Evolutionary conservation across 345 rosid genomes (phyloP).

Genomic region (Gossypium arboreum): DNA sequence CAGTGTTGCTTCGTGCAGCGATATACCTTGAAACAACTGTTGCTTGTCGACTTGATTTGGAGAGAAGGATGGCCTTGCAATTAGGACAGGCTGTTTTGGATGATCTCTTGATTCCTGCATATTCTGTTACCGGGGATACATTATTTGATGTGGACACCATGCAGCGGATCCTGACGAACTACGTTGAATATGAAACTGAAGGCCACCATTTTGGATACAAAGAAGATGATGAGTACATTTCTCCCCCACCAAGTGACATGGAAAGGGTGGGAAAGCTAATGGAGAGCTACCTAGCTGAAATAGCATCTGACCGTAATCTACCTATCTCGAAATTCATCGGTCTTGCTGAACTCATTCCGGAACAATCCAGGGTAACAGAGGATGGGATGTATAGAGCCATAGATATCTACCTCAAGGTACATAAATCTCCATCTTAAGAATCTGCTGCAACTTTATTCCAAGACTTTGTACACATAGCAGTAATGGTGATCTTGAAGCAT

Average conservation of each 20-base stretch:
- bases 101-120: slow-evolving; percentile 81
- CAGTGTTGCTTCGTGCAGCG: slow-evolving; percentile 81
- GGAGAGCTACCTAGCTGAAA: slow-evolving; percentile 87
- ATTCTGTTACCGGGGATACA: slow-evolving; percentile 68
- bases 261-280: slow-evolving; percentile 81
- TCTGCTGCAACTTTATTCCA: background rate
- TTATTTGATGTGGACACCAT: slow-evolving; percentile 79
- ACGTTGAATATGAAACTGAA: slow-evolving; percentile 54
- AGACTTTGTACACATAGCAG: background rate
- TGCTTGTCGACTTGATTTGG: slow-evolving; percentile 90
- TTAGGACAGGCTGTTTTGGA: slow-evolving; percentile 80
- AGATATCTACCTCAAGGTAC: slow-evolving; percentile 90
- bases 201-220: slow-evolving; percentile 34
- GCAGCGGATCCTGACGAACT: slow-evolving; percentile 69
- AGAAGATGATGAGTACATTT: slow-evolving; percentile 39
- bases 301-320: slow-evolving; percentile 77
- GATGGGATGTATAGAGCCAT: slow-evolving; percentile 89
- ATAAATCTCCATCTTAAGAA: background rate
- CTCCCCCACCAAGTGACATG: slow-evolving; percentile 49
- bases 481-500: background rate
- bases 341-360: slow-evolving; percentile 79
- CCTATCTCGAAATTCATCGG: slow-evolving; percentile 56
- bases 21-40: slow-evolving; percentile 86
- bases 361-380: slow-evolving; percentile 72
- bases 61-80: slow-evolving; percentile 78